Conservation (phyloP, 371 early-diverging fungal species). For the Rhizopus microsporus region DNA sequence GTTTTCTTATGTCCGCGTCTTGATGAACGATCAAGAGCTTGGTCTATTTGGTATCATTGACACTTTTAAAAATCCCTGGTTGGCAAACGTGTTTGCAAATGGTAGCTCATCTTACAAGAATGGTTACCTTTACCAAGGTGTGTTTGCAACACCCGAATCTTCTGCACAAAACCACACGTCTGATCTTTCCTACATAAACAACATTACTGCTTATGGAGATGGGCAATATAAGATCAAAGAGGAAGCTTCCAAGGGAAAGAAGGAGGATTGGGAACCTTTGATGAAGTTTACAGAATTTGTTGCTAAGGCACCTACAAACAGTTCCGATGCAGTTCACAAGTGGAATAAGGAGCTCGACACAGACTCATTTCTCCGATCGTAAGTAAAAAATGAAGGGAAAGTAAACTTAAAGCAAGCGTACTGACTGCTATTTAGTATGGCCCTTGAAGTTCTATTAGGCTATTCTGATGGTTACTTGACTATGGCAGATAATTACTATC, state of each 20-base stretch:
- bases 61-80: conserved; percentile 32
- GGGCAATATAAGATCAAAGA: conserved; percentile 28
- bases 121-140: conserved; percentile 31
- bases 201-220: conserved; percentile 15
- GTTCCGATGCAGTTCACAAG: conserved; percentile 12
- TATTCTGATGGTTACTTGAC: conserved; percentile 41
- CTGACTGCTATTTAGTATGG: conserved; percentile 23
- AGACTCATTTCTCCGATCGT: conserved; percentile 11
- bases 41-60: conserved; percentile 42
- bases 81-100: conserved; percentile 30
- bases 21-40: conserved; percentile 31
- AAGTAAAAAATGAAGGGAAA: conserved; percentile 2
- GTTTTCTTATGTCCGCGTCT: conserved; percentile 31
- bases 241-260: conserved; percentile 13
- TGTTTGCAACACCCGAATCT: background rate
- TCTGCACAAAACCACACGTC: background rate
- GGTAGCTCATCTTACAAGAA: conserved; percentile 25
- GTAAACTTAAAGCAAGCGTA: background rate
- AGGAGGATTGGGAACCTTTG: conserved; percentile 16
- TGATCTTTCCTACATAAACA: conserved; percentile 16
- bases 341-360: conserved; percentile 28
- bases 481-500: conserved; percentile 37
- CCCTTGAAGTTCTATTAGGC: conserved; percentile 37
- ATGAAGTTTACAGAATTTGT: conserved; percentile 37
- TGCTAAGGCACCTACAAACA: conserved; percentile 11